These are phyloP conservation scores for Letharia lupina DNA, from an alignment of 495 filamentous ascomycete genomes.

Conservation along the genomic window DNA sequence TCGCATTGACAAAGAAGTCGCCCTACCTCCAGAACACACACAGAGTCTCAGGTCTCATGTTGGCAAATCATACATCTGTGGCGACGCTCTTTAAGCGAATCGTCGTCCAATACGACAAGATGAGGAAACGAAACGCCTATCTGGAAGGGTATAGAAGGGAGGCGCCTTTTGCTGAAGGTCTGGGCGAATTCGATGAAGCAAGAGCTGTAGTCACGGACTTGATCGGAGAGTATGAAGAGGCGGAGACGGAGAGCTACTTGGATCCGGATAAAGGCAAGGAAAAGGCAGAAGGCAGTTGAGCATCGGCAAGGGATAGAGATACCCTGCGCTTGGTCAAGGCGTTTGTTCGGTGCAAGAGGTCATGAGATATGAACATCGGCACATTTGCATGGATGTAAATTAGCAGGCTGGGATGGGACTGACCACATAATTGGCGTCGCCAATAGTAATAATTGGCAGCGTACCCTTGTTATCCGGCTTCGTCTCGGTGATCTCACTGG, in stretches of 20 bases:
- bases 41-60: slow-evolving; percentile 91
- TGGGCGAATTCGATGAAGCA: slow-evolving; percentile 95
- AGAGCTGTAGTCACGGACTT: slow-evolving; percentile 79
- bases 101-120: slow-evolving; percentile 76
- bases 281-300: slow-evolving; percentile 28
- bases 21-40: slow-evolving; percentile 83
- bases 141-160: slow-evolving; percentile 93
- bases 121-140: slow-evolving; percentile 95
- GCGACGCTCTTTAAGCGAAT: slow-evolving; percentile 95
- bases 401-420: background rate
- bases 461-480: background rate
- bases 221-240: slow-evolving; percentile 90
- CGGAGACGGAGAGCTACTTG: slow-evolving; percentile 81
- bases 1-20: slow-evolving; percentile 90
- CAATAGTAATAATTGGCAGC: background rate
- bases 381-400: background rate
- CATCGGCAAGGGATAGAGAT: background rate
- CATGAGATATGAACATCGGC: background rate
- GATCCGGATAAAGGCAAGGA: slow-evolving; percentile 54
- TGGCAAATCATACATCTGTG: slow-evolving; percentile 96
- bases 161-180: slow-evolving; percentile 75
- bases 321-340: slow-evolving; percentile 7
- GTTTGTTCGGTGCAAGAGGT: background rate
- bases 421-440: background rate
- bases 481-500: background rate